Evolutionary conservation across 805 yeast species (phyloP), one percentile per base, ranked within the genome.

Genomic region (Wickerhamomyces queroliae): DNA sequence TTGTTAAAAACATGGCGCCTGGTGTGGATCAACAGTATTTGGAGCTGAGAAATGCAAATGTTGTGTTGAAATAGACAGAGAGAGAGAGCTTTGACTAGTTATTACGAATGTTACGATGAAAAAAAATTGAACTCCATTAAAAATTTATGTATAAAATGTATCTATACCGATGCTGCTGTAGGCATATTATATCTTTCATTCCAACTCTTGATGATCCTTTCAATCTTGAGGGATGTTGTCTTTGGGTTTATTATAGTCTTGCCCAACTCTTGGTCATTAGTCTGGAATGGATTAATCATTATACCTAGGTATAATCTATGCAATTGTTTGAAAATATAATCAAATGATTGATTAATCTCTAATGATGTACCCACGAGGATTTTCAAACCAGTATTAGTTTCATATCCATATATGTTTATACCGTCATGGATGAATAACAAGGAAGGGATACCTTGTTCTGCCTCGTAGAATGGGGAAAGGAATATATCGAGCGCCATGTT

Each of bases 1-100:
- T 83, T 26, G 83, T 87, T 26, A 78, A 78, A 57, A 77, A 78
- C 46, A 77, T 91, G 79, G 82, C 89, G 1, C 86, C 95, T 3
- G 96, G 96, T 19, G 83, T 84, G 22, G 97, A 91, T 61, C 98
- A 91, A 63, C 95, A 89, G 60, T 91, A 89, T 58, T 67, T 91
- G 55, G 84, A 84, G 47, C 66, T 91, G 44, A 72, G 98, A 50
- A 87, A 85, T 38, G 98, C 96, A 29, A 85, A 91, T 57, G 88
- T 90, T 15, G 77, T 91, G 8, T 68, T 90, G 58, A 80, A 84
- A 57, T 78, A 49, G 37, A 7, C 15, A 8, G 10, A n/a, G 22
- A 22, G 15, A 12, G 3, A 9, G 3, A 5, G 8, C 13, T 4
- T 13, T 23, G 6, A 13, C 11, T 12, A n/a, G 15, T 20, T 13